Percentiles rank a stretch among this genome's conserved stretches.
Evolutionary conservation across 1,139 yeast species (phyloP).

Genomic region (Blastobotrys arbuscula): DNA sequence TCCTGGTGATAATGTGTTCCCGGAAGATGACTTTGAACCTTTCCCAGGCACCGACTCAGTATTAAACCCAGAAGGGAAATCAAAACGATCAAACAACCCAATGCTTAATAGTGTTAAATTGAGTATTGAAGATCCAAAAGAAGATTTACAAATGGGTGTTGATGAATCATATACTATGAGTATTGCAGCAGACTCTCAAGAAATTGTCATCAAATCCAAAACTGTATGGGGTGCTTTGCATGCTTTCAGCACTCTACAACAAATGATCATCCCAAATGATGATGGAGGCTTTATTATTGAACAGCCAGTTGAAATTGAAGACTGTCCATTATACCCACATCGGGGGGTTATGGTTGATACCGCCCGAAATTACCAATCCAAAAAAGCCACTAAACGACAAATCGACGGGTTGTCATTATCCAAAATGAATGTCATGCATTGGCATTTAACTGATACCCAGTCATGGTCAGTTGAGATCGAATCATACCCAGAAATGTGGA

Average conservation of each 20-base stretch:
- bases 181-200: constrained; percentile 16
- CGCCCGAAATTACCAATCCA: constrained; percentile 39
- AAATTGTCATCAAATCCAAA: constrained; percentile 32
- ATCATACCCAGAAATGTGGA: constrained; percentile 39
- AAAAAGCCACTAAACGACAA: constrained; percentile 36
- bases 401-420: constrained; percentile 42
- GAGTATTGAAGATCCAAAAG: constrained; percentile 29
- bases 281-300: constrained; percentile 33
- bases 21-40: constrained; percentile 18
- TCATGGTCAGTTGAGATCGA: constrained; percentile 43
- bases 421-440: constrained; percentile 43
- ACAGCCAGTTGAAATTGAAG: constrained; percentile 36
- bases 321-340: constrained; percentile 40
- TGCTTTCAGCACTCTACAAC: constrained; percentile 43
- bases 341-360: constrained; percentile 45
- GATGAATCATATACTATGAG: constrained; percentile 39
- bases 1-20: constrained; percentile 19
- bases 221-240: constrained; percentile 45
- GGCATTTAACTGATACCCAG: constrained; percentile 45
- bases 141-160: constrained; percentile 39
- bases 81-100: constrained; percentile 12
- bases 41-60: constrained; percentile 17
- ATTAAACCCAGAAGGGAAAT: background rate
- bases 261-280: constrained; percentile 29
- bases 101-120: constrained; percentile 16